Evolutionary conservation across 495 filamentous ascomycete genomes (phyloP), one percentile per base, ranked within the genome.

Genomic region (Aspergillus kassunensis): DNA sequence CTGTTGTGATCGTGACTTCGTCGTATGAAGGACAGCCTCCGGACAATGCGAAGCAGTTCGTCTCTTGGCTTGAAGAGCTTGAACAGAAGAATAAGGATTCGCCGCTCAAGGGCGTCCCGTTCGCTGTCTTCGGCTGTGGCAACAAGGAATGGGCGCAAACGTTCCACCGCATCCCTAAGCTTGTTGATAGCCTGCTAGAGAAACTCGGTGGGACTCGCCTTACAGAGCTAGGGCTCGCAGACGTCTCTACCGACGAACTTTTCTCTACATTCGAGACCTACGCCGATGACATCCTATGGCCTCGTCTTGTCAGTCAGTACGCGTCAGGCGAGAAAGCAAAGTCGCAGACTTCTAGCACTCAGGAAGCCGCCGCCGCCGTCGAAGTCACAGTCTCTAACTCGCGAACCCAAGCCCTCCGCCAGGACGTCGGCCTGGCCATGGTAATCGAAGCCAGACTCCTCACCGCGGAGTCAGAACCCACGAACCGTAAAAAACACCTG

Each of bases 231-330:
- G 87, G 87, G 7, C 60, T 78, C 1, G 72, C 80, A 0, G 84
- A 91, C 60, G 83, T 79, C 34, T 80, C 83, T 4, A 63, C 74
- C 13, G 80, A 78, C 1, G 78, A 88, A 45, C 81, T 86, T 62
- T 87, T 90, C 56, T 78, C 75, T 23, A 80, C 84, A 45, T 90
- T 91, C 58, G 87, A 90, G 56, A 68, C 70, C 31, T 90, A 87
- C 86, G 78, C 83, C 31, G 83, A 87, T 57, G 70, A 76, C 0
- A 57, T 72, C 2, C 71, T 88, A 43, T 90, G 85, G 86, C 80
- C 85, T 4, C 77, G 83, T 4, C 65, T 82, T n/a, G 58, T 71
- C 12, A 69, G 72, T 29, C 77, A 74, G 31, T 70, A 68, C 45
- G 74, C 74, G 20, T 62, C 69, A 24, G 75, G 73, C 20, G 54